Base-by-base conservation (phyloP, 352 stramenopile species). In the Pythium rhizo-oryzae region DNA sequence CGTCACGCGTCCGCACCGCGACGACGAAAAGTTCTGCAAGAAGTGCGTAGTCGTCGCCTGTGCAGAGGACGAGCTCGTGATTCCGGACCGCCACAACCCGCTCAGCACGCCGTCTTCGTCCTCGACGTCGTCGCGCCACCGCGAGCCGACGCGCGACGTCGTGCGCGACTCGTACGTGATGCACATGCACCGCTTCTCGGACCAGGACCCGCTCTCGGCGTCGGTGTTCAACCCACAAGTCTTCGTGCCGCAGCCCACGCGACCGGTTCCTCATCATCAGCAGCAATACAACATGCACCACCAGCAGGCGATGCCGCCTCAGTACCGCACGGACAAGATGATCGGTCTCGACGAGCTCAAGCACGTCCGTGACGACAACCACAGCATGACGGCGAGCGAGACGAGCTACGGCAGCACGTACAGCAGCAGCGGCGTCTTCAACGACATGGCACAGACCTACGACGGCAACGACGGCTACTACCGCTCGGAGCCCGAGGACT, bases 11-110 rank as follows among this genome's bases (percentile, higher is more conserved):
- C 50, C 64, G 13, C 39, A 63, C 33, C 76, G 73, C 18, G 78
- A 87, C n/a, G 74, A 76, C 9, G 74, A 65, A 62, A 92, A 89
- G 72, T 90, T 92, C 56, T 92, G 84, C 69, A 91, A 84, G 35
- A 87, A 89, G 67, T 91, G 83, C 65, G 77, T 91, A 33, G 73
- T 89, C 55, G 63, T 86, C 60, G 82, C 82, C 0, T 87, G 76
- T 9, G 75, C 51, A 4, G 74, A 87, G 54, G 64, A 80, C n/a
- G 70, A 78, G 33, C 37, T 66, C 30, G 47, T 71, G 23, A 64
- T 72, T 35, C 53, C 68, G 16, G 50, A 67, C n/a, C 77, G 69
- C 5, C 66, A 70, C 39, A 62, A 73, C 46, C 24, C 58, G 19
- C 52, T 59, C n/a, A 56, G 37, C 24, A 58, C 57, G 21, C 59